phyloP scores from a whole-genome alignment of 345 rosid genomes.

The Acer yangbiense region DNA sequence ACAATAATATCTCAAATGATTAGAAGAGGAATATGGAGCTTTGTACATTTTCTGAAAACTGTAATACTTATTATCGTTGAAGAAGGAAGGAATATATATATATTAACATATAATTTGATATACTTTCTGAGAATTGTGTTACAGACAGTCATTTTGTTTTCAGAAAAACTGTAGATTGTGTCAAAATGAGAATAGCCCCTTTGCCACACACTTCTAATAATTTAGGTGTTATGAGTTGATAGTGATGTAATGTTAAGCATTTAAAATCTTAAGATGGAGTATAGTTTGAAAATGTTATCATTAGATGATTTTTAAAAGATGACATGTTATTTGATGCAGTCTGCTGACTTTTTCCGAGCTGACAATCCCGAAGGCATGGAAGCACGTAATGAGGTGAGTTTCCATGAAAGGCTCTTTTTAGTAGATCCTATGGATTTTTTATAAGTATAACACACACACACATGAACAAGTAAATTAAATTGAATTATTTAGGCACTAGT shows the following conservation, averaged over 20 bases:
- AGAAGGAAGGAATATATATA: not conserved
- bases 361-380: conserved; percentile 98
- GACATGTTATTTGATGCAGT: conserved; percentile 49
- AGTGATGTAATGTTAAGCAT: not conserved
- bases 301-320: conserved; percentile 19
- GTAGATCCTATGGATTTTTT: conserved; percentile 3
- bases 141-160: not conserved
- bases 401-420: conserved; percentile 9
- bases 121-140: not conserved
- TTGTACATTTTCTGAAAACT: not conserved
- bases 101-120: not conserved
- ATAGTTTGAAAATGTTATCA: conserved; percentile 8
- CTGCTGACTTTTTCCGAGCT: conserved; percentile 95
- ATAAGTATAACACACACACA: conserved; percentile 3
- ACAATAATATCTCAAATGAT: not conserved
- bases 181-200: not conserved
- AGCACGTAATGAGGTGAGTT: conserved; percentile 93
- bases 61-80: not conserved
- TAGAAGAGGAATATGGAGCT: not conserved
- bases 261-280: not conserved
- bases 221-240: not conserved
- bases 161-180: not conserved
- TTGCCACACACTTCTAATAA: not conserved
- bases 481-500: not conserved
- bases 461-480: not conserved